Base-by-base conservation (phyloP, 805 yeast genomes). In the Wickerhamiella dianesei region DNA sequence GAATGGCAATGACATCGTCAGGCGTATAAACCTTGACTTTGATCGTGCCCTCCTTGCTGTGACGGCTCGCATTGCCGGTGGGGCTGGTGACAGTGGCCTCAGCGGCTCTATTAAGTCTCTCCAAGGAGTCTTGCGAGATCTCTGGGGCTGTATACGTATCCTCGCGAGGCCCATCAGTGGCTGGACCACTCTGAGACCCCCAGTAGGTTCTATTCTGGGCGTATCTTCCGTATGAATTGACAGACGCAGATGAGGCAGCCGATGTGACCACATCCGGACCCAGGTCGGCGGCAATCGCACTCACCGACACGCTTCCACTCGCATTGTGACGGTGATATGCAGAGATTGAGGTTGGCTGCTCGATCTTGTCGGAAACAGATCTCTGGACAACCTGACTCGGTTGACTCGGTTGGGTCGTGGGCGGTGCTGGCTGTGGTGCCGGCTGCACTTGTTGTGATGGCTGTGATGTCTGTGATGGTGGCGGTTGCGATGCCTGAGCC, bases 11-110 rank as follows among this genome's bases (percentile, higher is more conserved):
- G 19, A 64, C 54, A 49, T 64, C 67, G 40, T 64, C 66, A 21
- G 58, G 54, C 43, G 61, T 54, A 47, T 62, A 64, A 16, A 67
- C 64, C 56, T 67, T 67, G 48, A 67, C 59, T 51, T 67, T 67
- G 50, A 66, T 48, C 29, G 48, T 41, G n/a, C 39, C 48, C 3
- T 37, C 41, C 12, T 18, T 41, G 36, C 4, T 16, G 13, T n/a
- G n/a, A n/a, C n/a, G n/a, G n/a, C n/a, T n/a, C n/a, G n/a, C n/a
- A n/a, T n/a, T n/a, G n/a, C n/a, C n/a, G 9, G 12, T 25, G 32
- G 6, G 32, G 9, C 9, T 25, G 6, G 32, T 25, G 9, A 12
- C 32, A 6, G 32, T 6, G 9, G 32, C 32, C 32, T 25, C 32
- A 25, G 32, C 32, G 6, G 32, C 32, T 12, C 12, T 25, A 12